Evolutionary conservation across 179 eudicot species (phyloP).

Genomic region (Corrigiola litoralis): DNA sequence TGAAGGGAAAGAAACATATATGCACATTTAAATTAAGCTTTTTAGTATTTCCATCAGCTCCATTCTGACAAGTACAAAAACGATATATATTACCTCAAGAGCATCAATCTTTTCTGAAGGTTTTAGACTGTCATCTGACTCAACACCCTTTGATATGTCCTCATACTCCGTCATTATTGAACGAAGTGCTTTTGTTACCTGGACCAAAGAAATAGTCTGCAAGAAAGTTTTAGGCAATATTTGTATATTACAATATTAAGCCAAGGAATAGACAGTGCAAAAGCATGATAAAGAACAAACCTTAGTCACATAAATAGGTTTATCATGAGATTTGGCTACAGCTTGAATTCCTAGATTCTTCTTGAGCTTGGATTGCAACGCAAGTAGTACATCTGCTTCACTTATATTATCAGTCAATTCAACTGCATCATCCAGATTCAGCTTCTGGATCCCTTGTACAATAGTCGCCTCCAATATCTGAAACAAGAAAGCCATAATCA

Average conservation of each 20-base stretch:
- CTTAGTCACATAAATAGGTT: slow-evolving; percentile 78
- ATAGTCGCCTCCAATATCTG: slow-evolving; percentile 80
- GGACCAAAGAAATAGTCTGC: slow-evolving; percentile 73
- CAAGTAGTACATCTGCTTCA: slow-evolving; percentile 84
- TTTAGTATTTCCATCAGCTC: not conserved
- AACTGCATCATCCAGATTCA: slow-evolving; percentile 54
- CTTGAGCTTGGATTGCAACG: slow-evolving; percentile 83
- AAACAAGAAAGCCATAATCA: slow-evolving; percentile 19
- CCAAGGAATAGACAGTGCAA: not conserved
- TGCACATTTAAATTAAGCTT: not conserved
- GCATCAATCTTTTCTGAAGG: slow-evolving; percentile 73
- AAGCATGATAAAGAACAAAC: slow-evolving; percentile 25
- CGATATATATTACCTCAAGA: slow-evolving; percentile 58
- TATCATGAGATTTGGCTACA: slow-evolving; percentile 69
- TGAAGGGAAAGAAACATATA: not conserved
- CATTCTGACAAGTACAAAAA: not conserved
- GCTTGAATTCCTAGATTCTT: slow-evolving; percentile 80
- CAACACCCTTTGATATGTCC: slow-evolving; percentile 44
- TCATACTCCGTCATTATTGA: slow-evolving; percentile 54
- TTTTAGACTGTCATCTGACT: slow-evolving; percentile 44
- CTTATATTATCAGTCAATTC: slow-evolving; percentile 80
- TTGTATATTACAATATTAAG: not conserved
- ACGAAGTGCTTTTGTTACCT: slow-evolving; percentile 64
- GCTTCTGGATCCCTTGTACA: slow-evolving; percentile 67
- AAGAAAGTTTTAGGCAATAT: slow-evolving; percentile 11